These are phyloP conservation scores for Mangifera indica DNA, from an alignment of 345 rosid species.

Conservation along the genomic window DNA sequence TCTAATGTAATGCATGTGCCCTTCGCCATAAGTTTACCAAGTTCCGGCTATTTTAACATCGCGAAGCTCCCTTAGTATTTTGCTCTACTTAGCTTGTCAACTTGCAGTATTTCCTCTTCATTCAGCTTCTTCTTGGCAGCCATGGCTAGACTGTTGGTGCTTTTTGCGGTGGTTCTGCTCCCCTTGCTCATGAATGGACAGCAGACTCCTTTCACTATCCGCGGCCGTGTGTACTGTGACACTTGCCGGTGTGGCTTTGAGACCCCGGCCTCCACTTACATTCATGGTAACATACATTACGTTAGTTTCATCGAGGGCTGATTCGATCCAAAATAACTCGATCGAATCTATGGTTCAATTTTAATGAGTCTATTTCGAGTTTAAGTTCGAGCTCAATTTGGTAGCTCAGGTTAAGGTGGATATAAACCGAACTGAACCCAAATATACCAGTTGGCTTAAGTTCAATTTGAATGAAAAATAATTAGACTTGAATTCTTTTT, in stretches of 20 bases:
- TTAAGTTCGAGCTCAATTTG: no score
- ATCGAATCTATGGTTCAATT: no score
- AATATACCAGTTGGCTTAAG: no score
- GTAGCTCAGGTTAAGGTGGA: no score
- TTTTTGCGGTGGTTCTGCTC: conserved; percentile 33
- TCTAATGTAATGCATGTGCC: conserved; percentile 22
- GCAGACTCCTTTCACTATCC: conserved; percentile 38
- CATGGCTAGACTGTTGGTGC: conserved; percentile 35
- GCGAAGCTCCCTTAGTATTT: not conserved
- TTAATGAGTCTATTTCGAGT: not conserved
- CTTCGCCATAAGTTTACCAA: not conserved
- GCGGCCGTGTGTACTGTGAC: conserved; percentile 66
- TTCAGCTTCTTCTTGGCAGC: not conserved
- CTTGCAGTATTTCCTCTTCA: not conserved
- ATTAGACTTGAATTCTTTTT: no score
- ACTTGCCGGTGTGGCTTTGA: conserved; percentile 70
- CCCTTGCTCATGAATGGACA: conserved; percentile 25
- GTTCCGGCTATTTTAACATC: not conserved
- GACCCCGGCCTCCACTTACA: conserved; percentile 44
- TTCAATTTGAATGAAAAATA: no score
- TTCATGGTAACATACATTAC: conserved; percentile 32
- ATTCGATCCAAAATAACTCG: no score
- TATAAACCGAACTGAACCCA: no score
- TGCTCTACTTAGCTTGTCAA: not conserved
- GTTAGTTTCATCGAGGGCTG: no score